Evolutionary conservation across 179 eudicot genomes (phyloP), one percentile per base, ranked within the genome.

Genomic region (Gypsophila paniculata): DNA sequence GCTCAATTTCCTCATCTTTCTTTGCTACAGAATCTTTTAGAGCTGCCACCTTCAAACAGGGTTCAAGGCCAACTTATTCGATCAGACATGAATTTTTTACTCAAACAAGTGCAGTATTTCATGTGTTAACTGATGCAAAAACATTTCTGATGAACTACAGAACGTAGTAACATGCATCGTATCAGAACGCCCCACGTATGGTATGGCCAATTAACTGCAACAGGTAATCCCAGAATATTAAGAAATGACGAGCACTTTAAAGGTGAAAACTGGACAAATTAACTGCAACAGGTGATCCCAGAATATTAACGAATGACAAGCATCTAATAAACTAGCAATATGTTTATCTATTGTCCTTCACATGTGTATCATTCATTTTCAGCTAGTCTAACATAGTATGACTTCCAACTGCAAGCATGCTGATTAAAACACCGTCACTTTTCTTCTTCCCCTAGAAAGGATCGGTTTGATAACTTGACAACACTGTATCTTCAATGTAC

Each of bases 1-100:
- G 86, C 68, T 76, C 86, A 69, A 93, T 85, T 75, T 91, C 97
- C 68, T 89, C 96, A 21, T 91, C 94, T 82, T 94, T 94, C 82
- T 81, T 87, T 66, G 86, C 82, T 66, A 94, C 51, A 57, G 85
- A 65, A 36, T 88, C 97, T 79, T 90, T 94, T 58, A 94, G 79
- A 58, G 77, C 75, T 32, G 91, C 74, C 42, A 91, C 91, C 99
- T 94, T 76, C 61, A 64, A 66, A 23, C 32, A 65, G 54, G 34
- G 54, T 65, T 21, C 51, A 42, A 18, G 8, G 52, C n/a, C 63
- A 51, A 75, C 25, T 67, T 53, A 39, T 66, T 1, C 23, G 15
- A 65, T 46, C 36, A 58, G 32, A 57, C 44, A 38, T 39, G 68
- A 21, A 42, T 26, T 65, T 61, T 15, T 4, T 15, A 17, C 62